phyloP scores from a whole-genome alignment of 2,329 filamentous ascomycete species.

The Colletotrichum salicis region DNA sequence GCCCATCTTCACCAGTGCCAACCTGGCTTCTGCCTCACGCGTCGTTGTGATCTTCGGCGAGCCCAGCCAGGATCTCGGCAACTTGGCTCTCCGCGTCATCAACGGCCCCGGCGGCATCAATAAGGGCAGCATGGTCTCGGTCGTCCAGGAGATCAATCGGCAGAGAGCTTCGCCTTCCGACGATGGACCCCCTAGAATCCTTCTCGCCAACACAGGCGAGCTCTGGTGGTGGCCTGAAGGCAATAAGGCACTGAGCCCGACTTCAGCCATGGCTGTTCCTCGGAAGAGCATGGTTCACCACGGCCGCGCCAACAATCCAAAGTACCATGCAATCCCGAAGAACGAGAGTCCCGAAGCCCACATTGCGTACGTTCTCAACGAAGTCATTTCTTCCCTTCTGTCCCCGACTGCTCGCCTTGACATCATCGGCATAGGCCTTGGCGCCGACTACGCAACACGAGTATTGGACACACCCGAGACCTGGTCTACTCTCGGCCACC shows the following conservation, averaged over 20 bases:
- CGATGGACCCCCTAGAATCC: conserved; percentile 63
- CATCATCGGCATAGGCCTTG: conserved; percentile 77
- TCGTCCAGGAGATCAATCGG: conserved; percentile 61
- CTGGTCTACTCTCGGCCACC: conserved; percentile 57
- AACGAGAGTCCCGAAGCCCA: conserved; percentile 71
- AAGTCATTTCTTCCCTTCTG: conserved; percentile 65
- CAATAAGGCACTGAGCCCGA: conserved; percentile 67
- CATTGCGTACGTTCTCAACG: conserved; percentile 72
- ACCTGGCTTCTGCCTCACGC: conserved; percentile 67
- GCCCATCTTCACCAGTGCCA: conserved; percentile 69
- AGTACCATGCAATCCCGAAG: conserved; percentile 70
- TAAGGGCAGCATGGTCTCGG: conserved; percentile 74
- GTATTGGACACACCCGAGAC: conserved; percentile 68
- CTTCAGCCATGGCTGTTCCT: conserved; percentile 67
- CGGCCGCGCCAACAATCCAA: conserved; percentile 60
- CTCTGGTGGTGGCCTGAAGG: conserved; percentile 78
- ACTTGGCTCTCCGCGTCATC: conserved; percentile 70
- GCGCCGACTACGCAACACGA: conserved; percentile 65
- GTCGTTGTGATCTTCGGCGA: conserved; percentile 82
- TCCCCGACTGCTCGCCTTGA: conserved; percentile 67
- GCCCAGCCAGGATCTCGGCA: conserved; percentile 75
- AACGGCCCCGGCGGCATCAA: conserved; percentile 73
- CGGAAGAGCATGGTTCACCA: conserved; percentile 71
- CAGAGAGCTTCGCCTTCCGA: conserved; percentile 49
- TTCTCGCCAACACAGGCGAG: conserved; percentile 84